These are phyloP conservation scores for Stylonectria norvegica DNA, from an alignment of 2,329 filamentous ascomycete species.

Conservation along the genomic window DNA sequence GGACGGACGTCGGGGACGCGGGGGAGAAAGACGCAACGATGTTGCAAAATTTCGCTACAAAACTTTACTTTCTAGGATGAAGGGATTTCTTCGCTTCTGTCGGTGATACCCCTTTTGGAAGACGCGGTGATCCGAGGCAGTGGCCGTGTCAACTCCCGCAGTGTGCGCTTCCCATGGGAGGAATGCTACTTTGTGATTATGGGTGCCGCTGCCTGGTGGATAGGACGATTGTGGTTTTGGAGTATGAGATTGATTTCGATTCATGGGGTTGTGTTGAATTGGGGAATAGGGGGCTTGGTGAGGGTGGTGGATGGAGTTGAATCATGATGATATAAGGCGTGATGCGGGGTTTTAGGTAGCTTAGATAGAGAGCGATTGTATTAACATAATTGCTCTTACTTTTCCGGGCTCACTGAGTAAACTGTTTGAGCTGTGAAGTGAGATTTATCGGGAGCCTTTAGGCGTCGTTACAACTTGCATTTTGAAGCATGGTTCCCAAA, in stretches of 20 bases:
- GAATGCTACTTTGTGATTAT: neutral
- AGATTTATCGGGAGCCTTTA: too few species aligned
- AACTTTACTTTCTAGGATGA: conserved; percentile 22
- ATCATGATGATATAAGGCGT: conserved; percentile 21
- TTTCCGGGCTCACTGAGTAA: too few species aligned
- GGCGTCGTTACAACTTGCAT: too few species aligned
- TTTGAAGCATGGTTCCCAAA: too few species aligned
- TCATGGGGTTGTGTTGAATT: conserved; percentile 23
- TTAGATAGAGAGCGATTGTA: conserved; percentile 27
- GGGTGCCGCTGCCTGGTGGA: conserved; percentile 5
- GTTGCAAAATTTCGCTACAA: too few species aligned
- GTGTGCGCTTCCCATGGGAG: neutral
- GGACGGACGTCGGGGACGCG: conserved; percentile 23
- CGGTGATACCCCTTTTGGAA: conserved; percentile 35
- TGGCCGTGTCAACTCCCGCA: neutral
- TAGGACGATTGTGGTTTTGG: conserved; percentile 30
- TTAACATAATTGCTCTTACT: too few species aligned
- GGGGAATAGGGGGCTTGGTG: conserved; percentile 25
- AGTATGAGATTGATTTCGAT: conserved; percentile 29
- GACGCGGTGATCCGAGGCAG: conserved; percentile 18
- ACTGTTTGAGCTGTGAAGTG: too few species aligned
- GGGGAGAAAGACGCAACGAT: conserved; percentile 23
- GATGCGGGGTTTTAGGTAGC: conserved; percentile 13
- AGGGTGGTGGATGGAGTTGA: conserved; percentile 10
- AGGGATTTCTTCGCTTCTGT: conserved; percentile 29